Evolutionary conservation across 768 basidiomycete species (phyloP), one percentile per base, ranked within the genome.

Genomic region (Kwoniella dejecticola): DNA sequence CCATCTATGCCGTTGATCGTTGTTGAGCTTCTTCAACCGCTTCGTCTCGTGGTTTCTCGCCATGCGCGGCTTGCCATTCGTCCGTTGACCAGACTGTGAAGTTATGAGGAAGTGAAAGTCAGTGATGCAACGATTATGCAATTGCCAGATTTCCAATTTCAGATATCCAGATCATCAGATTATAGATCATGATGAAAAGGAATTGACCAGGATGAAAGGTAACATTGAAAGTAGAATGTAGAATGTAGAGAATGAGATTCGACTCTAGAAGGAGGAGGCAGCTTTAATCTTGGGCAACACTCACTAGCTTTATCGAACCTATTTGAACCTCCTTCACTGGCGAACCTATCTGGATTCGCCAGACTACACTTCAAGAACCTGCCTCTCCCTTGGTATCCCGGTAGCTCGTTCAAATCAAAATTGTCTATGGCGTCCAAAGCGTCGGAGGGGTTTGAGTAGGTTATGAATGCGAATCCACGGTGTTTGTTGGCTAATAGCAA

Each of bases 351-450:
- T 4, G 91, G 90, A 45, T 89, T 84, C 8, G 94, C 93, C 40
- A 93, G 79, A 75, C 90, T 95, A 49, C 76, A 75, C 52, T 79
- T 79, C 55, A 79, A 55, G 42, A 75, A 68, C 42, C 60, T 69
- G 88, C 91, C 81, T 88, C 89, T 64, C 90, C 80, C 52, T 89
- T 87, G 61, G 84, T 85, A 50, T 87, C 91, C 50, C 82, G 83
- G 60, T 90, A 82, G 58, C 76, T 94, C 93, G 73, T 95, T 96
- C 79, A 94, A 81, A 79, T 98, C 93, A 90, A 93, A 97, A 81
- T 98, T 98, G 82, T 98, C 95, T 63, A 97, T 95, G 27, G 95
- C 95, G 77, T 97, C 94, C 74, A 90, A 89, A 4, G 95, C 93
- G 79, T 95, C 91, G 23, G 84, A 84, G 8, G 89, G 76, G 6